Evolutionary conservation across 2,329 filamentous ascomycete species (phyloP).

Genomic region (Alternaria dauci): DNA sequence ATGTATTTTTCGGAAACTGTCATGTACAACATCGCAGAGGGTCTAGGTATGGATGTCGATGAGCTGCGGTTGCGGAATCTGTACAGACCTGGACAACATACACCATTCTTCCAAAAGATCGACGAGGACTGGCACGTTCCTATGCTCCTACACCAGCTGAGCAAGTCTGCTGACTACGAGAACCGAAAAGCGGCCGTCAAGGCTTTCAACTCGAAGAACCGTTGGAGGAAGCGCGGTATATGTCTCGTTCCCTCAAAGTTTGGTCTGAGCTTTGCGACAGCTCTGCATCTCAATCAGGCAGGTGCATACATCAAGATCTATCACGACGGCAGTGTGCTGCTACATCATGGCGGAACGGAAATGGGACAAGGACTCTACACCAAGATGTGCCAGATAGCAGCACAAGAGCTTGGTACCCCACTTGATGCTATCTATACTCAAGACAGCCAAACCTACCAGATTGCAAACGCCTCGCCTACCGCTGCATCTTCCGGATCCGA

Average conservation of each 20-base stretch:
- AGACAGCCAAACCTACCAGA: conserved; percentile 86
- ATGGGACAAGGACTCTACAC: conserved; percentile 98
- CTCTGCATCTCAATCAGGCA: conserved; percentile 92
- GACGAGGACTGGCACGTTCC: conserved; percentile 89
- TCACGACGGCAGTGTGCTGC: conserved; percentile 88
- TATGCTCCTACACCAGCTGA: conserved; percentile 86
- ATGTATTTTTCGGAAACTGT: conserved; percentile 90
- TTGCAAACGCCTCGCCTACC: conserved; percentile 90
- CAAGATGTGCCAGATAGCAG: conserved; percentile 94
- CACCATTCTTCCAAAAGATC: conserved; percentile 88
- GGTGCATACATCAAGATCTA: conserved; percentile 94
- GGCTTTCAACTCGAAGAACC: conserved; percentile 81
- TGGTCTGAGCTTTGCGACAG: conserved; percentile 89
- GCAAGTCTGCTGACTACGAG: conserved; percentile 75
- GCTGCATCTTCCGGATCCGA: conserved; percentile 94
- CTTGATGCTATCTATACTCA: conserved; percentile 83
- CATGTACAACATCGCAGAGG: conserved; percentile 89
- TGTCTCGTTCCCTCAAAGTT: conserved; percentile 94
- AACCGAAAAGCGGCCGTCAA: conserved; percentile 72
- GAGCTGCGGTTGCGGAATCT: conserved; percentile 83
- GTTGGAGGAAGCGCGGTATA: conserved; percentile 90
- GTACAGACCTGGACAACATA: conserved; percentile 77
- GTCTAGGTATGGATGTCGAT: conserved; percentile 83
- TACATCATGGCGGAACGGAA: conserved; percentile 94
- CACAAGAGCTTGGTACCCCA: conserved; percentile 85